Conservation (phyloP, 2,329 filamentous ascomycete species). For the Huntiella abstrusa region DNA sequence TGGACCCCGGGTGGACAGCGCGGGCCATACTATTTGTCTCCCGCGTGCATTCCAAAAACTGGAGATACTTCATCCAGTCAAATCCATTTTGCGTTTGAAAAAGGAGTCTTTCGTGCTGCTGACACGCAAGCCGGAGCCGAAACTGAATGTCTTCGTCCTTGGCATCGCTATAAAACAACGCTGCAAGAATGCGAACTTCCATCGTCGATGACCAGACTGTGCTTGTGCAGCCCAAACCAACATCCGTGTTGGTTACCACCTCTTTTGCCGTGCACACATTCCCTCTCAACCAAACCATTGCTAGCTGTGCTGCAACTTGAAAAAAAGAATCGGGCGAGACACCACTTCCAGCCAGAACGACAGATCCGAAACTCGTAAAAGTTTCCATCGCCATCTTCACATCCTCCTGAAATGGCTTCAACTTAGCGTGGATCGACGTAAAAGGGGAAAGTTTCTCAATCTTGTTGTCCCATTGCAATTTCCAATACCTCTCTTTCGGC, state of each 20-base stretch:
- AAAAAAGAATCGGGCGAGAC: slow-evolving; percentile 96
- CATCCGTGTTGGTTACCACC: slow-evolving; percentile 89
- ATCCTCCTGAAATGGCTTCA: slow-evolving; percentile 70
- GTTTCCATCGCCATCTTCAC: slow-evolving; percentile 85
- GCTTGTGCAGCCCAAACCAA: slow-evolving; percentile 65
- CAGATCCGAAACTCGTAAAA: slow-evolving; percentile 78
- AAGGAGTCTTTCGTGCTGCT: too few relatives aligned
- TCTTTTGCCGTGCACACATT: slow-evolving; percentile 94
- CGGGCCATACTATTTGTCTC: too few relatives aligned
- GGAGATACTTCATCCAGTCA: too few relatives aligned
- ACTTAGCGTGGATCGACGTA: slow-evolving; percentile 29
- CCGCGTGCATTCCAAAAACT: too few relatives aligned
- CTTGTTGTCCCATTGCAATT: too few relatives aligned
- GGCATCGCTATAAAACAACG: too few relatives aligned
- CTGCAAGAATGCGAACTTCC: slow-evolving; percentile 23
- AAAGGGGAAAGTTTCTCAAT: slow-evolving; percentile 53
- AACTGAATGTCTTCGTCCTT: too few relatives aligned
- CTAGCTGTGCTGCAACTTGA: slow-evolving; percentile 97
- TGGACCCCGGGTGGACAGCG: too few relatives aligned
- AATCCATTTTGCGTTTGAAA: too few relatives aligned
- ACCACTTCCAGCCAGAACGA: slow-evolving; percentile 90
- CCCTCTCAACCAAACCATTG: slow-evolving; percentile 76
- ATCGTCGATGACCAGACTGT: slow-evolving; percentile 86
- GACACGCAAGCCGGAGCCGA: too few relatives aligned
- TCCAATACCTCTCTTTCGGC: slow-evolving; percentile 59